A percentile compares a stretch with the other conserved stretches of the same genome.
Conservation (phyloP, 345 rosid genomes). For the Pugionium cornutum region DNA sequence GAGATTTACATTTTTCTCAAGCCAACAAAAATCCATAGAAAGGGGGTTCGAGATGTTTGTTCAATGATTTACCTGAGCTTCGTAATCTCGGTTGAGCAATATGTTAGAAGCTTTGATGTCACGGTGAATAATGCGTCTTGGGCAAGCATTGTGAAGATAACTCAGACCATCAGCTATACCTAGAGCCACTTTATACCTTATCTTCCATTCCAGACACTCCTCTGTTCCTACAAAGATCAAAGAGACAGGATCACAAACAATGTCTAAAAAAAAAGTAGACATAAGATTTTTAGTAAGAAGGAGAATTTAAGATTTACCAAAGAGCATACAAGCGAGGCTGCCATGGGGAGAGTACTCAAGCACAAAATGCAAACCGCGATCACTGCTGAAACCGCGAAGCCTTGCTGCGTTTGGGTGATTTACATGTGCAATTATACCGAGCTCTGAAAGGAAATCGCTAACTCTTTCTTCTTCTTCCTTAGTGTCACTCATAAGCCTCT, state of each 20-base stretch:
- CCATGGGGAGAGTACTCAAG: conserved; percentile 79
- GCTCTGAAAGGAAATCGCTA: conserved; percentile 78
- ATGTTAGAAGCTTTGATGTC: conserved; percentile 94
- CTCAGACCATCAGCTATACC: conserved; percentile 82
- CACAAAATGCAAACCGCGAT: conserved; percentile 78
- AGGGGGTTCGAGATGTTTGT: too few species aligned
- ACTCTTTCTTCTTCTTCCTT: conserved; percentile 61
- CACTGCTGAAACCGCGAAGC: conserved; percentile 75
- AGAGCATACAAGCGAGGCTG: conserved; percentile 74
- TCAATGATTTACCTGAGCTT: conserved; percentile 62
- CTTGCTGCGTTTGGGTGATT: conserved; percentile 84
- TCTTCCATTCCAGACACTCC: conserved; percentile 67
- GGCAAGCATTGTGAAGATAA: conserved; percentile 82
- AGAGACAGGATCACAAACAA: conserved; percentile 13
- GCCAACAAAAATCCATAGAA: not conserved
- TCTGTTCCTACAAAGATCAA: conserved; percentile 52
- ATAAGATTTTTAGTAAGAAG: not conserved
- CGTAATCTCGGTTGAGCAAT: conserved; percentile 63
- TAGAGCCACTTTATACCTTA: conserved; percentile 66
- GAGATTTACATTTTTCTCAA: not conserved
- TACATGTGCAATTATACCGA: conserved; percentile 93
- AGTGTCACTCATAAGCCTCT: conserved; percentile 60
- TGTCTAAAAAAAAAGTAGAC: not conserved
- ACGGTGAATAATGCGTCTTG: conserved; percentile 82
- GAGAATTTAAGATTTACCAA: conserved; percentile 44